phyloP scores from a whole-genome alignment of 176 grass and related monocot genomes.

The Musa beccarii region DNA sequence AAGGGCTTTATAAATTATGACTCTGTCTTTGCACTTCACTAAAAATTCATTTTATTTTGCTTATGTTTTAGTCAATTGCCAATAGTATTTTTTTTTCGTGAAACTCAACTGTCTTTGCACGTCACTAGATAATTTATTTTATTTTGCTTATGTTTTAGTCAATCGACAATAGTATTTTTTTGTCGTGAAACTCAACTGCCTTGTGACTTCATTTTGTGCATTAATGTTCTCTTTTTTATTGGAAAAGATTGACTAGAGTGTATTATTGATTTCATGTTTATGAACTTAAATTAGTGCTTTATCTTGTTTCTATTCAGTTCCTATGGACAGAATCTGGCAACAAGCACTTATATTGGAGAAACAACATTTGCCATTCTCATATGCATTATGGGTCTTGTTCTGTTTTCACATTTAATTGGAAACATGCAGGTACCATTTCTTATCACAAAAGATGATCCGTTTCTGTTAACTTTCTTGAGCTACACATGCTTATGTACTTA shows the following conservation, averaged over 20 bases:
- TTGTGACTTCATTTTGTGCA: not conserved
- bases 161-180: not conserved
- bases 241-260: not conserved
- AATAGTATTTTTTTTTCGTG: not conserved
- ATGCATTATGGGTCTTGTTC: slow-evolving; percentile 85
- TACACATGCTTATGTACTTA: not conserved
- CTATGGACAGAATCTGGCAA: slow-evolving; percentile 75
- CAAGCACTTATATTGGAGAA: slow-evolving; percentile 74
- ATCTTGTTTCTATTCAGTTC: slow-evolving; percentile 39
- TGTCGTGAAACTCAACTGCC: not conserved
- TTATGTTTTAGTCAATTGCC: too few species aligned
- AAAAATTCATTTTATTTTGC: too few species aligned
- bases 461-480: not conserved
- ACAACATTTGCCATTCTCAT: slow-evolving; percentile 82
- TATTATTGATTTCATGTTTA: not conserved
- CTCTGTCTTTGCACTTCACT: too few species aligned
- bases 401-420: slow-evolving; percentile 95
- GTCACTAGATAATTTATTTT: too few species aligned
- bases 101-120: not conserved
- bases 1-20: too few species aligned
- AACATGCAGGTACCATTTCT: slow-evolving; percentile 78
- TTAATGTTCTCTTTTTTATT: not conserved
- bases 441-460: not conserved
- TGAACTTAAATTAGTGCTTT: not conserved
- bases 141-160: too few species aligned